Evolutionary conservation across 176 grass and related monocot genomes (phyloP).

Genomic region (sorghum (Sorghum bicolor)): Sorghum_bicolor_NCBIv3 NC_012870.2:76660501-76661000

Average conservation of each 20-base stretch:
- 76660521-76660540: no score
- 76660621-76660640: neutral
- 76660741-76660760: no score
- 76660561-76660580: neutral
- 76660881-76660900: neutral
- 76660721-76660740: neutral
- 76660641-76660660: conserved; percentile 9
- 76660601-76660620: neutral
- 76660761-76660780: neutral
- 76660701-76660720: neutral
- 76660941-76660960: neutral
- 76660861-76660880: no score
- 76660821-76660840: neutral
- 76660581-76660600: conserved; percentile 30
- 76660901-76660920: neutral
- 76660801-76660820: neutral
- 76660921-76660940: neutral
- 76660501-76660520: neutral
- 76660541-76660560: neutral
- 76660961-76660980: neutral
- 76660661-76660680: conserved; percentile 1
- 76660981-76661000: neutral
- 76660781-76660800: neutral
- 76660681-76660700: neutral
- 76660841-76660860: neutral